Base-by-base conservation (phyloP, 2,329 filamentous ascomycete genomes). In the Colletotrichum liaoningense region DNA sequence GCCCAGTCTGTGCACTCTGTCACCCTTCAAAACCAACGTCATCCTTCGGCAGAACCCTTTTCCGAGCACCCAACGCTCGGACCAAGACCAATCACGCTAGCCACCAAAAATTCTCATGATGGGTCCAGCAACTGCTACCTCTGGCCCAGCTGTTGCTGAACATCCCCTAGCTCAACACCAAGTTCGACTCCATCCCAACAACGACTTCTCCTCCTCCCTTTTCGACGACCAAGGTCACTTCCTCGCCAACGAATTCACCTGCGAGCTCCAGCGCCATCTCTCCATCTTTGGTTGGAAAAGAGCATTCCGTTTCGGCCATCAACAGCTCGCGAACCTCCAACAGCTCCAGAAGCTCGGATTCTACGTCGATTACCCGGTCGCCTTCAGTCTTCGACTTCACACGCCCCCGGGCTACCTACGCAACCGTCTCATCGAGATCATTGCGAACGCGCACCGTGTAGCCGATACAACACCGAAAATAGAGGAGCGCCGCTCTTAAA, bases 91-190 rank as follows among this genome's bases (percentile, higher is more conserved):
- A 46, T 35, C 14, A 69, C 70, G 66, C 70, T 69, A 72, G 59
- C 67, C 56, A 57, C 70, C 70, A 73, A 73, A 73, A 73, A 65
- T 73, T 73, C 70, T 73, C 70, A 73, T 73, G 67, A 73, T 70
- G 70, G 70, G 67, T 70, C 67, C 55, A 30, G 42, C 58, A 33
- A 24, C 33, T 56, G 46, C 54, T 69, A 57, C 33, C 54, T 64
- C 60, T 59, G 19, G 67, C 67, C 69, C 12, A 71, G 70, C 67
- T 73, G 30, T 30, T 65, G 67, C 55, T 70, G 60, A 60, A 70
- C 46, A 26, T 60, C 58, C 59, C 65, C 69, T 64, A 57, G 54
- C 35, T 59, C 22, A 52, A 57, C 52, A 30, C 7, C 65, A 8
- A 65, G 67, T 60, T 62, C 67, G 60, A 64, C 60, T 46, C 64